Percentiles rank a stretch among this genome's conserved stretches.
phyloP scores from a whole-genome alignment of 768 basidiomycete genomes.

The Tremella mesenterica region DNA sequence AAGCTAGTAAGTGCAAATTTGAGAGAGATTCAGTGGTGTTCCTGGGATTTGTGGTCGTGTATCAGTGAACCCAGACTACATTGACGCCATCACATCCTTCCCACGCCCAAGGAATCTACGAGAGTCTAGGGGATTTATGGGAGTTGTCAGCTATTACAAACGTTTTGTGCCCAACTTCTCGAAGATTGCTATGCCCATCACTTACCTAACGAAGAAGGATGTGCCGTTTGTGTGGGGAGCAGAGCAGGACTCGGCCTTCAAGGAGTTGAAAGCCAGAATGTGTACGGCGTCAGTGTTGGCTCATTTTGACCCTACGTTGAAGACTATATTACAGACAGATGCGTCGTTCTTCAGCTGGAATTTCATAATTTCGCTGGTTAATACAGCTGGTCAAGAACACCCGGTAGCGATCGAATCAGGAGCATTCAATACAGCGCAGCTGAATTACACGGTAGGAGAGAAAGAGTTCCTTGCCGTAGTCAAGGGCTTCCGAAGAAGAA shows the following conservation, averaged over 20 bases:
- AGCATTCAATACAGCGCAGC: slow-evolving; percentile 36
- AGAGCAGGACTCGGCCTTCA: not conserved
- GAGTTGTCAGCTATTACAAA: slow-evolving; percentile 19
- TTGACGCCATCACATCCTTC: slow-evolving; percentile 13
- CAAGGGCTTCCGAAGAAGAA: slow-evolving; percentile 3
- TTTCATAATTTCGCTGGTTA: slow-evolving; percentile 35
- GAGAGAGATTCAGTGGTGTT: slow-evolving; percentile 1
- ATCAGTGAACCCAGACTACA: not conserved
- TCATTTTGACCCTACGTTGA: slow-evolving; percentile 7
- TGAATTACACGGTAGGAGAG: slow-evolving; percentile 51
- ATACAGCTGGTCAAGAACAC: slow-evolving; percentile 2
- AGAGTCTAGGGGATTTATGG: slow-evolving; percentile 18
- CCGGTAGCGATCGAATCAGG: slow-evolving; percentile 18
- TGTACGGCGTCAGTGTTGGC: not conserved
- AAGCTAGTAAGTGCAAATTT: slow-evolving; percentile 7
- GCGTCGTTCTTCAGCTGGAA: slow-evolving; percentile 39
- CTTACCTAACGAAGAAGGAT: slow-evolving; percentile 6
- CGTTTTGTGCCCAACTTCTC: slow-evolving; percentile 24
- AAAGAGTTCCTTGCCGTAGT: slow-evolving; percentile 18
- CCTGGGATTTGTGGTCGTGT: slow-evolving; percentile 4
- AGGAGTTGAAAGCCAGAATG: not conserved
- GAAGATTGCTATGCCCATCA: slow-evolving; percentile 7
- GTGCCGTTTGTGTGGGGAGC: slow-evolving; percentile 1
- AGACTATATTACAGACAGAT: slow-evolving; percentile 22
- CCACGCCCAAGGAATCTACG: slow-evolving; percentile 16